A percentile compares a stretch with the other conserved stretches of the same genome.
phyloP scores from a whole-genome alignment of 2,329 filamentous ascomycete species.

The Sporothrix brunneoviolacea region DNA sequence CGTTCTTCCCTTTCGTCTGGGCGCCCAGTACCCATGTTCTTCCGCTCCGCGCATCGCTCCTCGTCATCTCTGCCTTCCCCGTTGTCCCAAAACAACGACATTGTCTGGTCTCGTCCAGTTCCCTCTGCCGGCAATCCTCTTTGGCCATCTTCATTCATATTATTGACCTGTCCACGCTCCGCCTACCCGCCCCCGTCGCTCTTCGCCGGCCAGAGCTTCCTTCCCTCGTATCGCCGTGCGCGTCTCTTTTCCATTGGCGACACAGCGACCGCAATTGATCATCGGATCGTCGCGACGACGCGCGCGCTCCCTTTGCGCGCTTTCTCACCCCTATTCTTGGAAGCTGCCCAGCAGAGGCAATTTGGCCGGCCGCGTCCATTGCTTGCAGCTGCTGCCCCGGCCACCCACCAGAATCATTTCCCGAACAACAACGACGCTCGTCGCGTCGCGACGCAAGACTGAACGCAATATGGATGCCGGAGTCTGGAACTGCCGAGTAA shows the following conservation, averaged over 20 bases:
- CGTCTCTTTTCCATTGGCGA: background rate
- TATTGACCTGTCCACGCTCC: background rate
- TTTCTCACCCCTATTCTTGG: background rate
- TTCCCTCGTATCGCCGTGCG: conserved; percentile 2
- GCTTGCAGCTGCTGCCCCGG: background rate
- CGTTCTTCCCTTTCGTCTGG: background rate
- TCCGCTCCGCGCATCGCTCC: conserved; percentile 14
- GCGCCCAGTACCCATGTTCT: background rate
- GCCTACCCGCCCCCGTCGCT: no score
- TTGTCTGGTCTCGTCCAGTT: background rate
- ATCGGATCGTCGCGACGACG: background rate
- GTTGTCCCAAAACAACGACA: conserved; percentile 3
- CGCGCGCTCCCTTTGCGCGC: background rate
- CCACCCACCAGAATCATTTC: background rate
- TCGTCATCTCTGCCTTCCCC: background rate
- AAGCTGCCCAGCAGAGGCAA: no score
- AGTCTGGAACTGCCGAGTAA: conserved; percentile 11
- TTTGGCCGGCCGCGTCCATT: background rate
- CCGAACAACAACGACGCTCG: background rate
- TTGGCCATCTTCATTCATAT: background rate
- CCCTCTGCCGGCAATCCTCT: background rate
- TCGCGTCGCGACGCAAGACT: conserved; percentile 9
- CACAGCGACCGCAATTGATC: conserved; percentile 1
- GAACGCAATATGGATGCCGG: conserved; percentile 13
- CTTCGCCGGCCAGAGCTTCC: no score